These are phyloP conservation scores for Apodospora peruviana DNA, from an alignment of 495 filamentous ascomycete genomes.

Conservation along the genomic window DNA sequence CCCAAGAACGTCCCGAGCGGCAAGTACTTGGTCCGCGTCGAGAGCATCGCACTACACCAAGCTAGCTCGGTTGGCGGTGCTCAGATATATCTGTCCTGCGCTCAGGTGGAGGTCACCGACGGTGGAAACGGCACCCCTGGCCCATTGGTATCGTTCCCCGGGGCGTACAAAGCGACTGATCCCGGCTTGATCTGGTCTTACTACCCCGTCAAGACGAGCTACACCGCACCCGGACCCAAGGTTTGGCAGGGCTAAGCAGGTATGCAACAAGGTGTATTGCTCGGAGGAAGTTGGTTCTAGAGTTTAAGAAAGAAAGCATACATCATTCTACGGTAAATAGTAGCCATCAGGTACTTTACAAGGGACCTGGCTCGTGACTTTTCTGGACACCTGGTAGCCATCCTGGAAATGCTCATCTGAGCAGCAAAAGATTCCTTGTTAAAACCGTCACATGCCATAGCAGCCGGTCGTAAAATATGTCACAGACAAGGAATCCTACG, in stretches of 20 bases:
- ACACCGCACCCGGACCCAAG: conserved; percentile 32
- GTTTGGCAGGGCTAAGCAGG: conserved; percentile 25
- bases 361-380: too few relatives aligned
- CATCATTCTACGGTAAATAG: too few relatives aligned
- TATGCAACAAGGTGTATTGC: too few relatives aligned
- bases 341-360: too few relatives aligned
- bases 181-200: conserved; percentile 20
- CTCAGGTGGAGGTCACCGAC: conserved; percentile 39
- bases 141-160: conserved; percentile 30
- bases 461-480: too few relatives aligned
- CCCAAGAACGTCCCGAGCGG: conserved; percentile 34
- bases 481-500: too few relatives aligned
- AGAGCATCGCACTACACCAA: conserved; percentile 43
- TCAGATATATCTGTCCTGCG: conserved; percentile 43
- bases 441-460: too few relatives aligned
- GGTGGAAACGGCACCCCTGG: conserved; percentile 31
- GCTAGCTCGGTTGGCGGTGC: conserved; percentile 35
- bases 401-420: too few relatives aligned
- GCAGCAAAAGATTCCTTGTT: too few relatives aligned
- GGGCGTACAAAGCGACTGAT: conserved; percentile 26
- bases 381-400: too few relatives aligned
- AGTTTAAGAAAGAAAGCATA: too few relatives aligned
- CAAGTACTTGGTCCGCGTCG: conserved; percentile 45
- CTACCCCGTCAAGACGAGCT: conserved; percentile 15
- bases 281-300: too few relatives aligned